These are phyloP conservation scores for Trypanosoma lewisi DNA, from an alignment of 208 protist species.

Conservation along the genomic window DNA sequence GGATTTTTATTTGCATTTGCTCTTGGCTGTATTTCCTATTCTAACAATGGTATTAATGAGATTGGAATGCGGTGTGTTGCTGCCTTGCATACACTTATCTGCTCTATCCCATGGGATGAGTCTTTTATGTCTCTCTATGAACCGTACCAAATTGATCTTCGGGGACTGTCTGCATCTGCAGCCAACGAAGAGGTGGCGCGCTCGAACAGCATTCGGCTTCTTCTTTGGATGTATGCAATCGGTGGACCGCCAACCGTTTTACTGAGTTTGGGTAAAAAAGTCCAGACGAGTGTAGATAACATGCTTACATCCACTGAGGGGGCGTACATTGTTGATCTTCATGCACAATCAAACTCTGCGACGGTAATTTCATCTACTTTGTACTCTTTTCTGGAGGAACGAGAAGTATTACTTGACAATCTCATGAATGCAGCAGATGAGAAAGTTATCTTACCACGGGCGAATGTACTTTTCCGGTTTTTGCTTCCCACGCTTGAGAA, in stretches of 20 bases:
- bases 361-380: conserved; percentile 8
- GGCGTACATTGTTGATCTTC: conserved; percentile 28
- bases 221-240: conserved; percentile 25
- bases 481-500: conserved; percentile 21
- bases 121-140: conserved; percentile 12
- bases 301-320: conserved; percentile 12
- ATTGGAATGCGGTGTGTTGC: conserved; percentile 16
- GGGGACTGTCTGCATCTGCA: background rate
- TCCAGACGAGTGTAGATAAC: conserved; percentile 20
- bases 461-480: conserved; percentile 27
- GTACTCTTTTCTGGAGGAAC: conserved; percentile 15
- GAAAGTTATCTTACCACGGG: conserved; percentile 18
- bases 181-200: conserved; percentile 7
- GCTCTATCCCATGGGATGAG: conserved; percentile 16
- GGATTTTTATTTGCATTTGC: conserved; percentile 29
- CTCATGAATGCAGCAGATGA: conserved; percentile 25
- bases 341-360: conserved; percentile 5
- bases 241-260: conserved; percentile 9
- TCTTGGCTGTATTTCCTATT: conserved; percentile 16
- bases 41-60: conserved; percentile 9
- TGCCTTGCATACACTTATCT: conserved; percentile 25
- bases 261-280: conserved; percentile 18
- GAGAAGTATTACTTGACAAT: conserved; percentile 21
- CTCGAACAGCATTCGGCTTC: conserved; percentile 10
- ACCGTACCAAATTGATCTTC: conserved; percentile 15